phyloP scores from a whole-genome alignment of 1,139 yeast species.

The Hemisphaericaspora xylofermentans region DNA sequence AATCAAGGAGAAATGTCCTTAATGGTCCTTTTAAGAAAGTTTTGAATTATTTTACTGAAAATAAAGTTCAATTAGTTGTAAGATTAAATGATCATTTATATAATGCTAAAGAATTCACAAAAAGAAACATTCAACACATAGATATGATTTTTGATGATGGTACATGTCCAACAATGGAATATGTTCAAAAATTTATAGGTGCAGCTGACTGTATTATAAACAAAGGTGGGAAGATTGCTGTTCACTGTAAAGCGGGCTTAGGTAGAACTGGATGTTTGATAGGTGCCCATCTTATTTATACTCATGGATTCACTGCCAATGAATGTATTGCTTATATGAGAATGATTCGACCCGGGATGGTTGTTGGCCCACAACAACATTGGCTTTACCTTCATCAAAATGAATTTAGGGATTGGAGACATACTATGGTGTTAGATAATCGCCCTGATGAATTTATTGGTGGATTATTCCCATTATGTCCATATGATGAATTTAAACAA shows the following conservation, averaged over 20 bases:
- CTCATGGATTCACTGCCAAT: constrained; percentile 94
- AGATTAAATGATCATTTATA: constrained; percentile 89
- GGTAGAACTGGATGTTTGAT: constrained; percentile 97
- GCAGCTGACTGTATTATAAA: constrained; percentile 87
- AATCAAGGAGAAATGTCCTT: constrained; percentile 46
- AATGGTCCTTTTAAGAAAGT: constrained; percentile 81
- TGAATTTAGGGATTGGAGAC: constrained; percentile 94
- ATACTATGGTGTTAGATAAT: constrained; percentile 81
- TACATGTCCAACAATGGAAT: constrained; percentile 93
- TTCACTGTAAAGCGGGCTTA: constrained; percentile 96
- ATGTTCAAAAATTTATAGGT: constrained; percentile 88
- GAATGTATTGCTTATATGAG: constrained; percentile 97
- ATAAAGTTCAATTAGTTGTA: constrained; percentile 84
- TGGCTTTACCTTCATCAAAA: constrained; percentile 96
- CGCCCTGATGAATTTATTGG: constrained; percentile 72
- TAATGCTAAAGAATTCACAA: constrained; percentile 79
- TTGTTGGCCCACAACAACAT: constrained; percentile 98
- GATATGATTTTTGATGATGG: constrained; percentile 98
- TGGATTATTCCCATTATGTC: constrained; percentile 70
- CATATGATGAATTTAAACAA: constrained; percentile 53
- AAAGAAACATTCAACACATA: constrained; percentile 79
- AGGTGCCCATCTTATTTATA: constrained; percentile 94
- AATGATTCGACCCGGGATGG: constrained; percentile 97
- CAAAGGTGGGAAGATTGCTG: constrained; percentile 91
- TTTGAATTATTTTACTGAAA: constrained; percentile 65